Conservation (phyloP, 768 basidiomycete species). For the Mycena olivaceomarginata region DNA sequence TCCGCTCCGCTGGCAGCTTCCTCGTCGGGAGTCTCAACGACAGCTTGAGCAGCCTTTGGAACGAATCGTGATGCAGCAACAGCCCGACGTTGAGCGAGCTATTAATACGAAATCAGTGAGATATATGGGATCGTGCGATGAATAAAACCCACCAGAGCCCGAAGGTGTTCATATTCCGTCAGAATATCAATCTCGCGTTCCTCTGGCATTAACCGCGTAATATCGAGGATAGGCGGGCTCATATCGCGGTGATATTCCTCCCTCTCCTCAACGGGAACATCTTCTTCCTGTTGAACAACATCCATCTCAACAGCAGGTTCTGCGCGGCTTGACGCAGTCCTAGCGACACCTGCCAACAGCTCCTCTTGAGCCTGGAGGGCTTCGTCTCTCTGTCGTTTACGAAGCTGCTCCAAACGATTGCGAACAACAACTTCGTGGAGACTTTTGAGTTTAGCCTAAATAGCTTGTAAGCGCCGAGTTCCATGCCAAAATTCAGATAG, state of each 20-base stretch:
- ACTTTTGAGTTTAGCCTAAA: constrained; percentile 90
- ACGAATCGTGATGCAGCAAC: constrained; percentile 94
- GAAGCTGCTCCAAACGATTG: constrained; percentile 96
- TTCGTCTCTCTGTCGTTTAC: constrained; percentile 96
- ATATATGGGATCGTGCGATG: constrained; percentile 26
- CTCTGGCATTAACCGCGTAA: constrained; percentile 81
- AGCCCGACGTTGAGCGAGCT: constrained; percentile 88
- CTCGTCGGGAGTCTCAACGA: constrained; percentile 73
- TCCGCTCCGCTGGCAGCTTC: constrained; percentile 81
- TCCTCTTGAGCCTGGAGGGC: constrained; percentile 96
- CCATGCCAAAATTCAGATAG: not conserved
- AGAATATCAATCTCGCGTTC: constrained; percentile 90
- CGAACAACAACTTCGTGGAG: constrained; percentile 98
- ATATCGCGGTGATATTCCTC: constrained; percentile 91
- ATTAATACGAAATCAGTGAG: not conserved
- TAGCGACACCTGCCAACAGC: constrained; percentile 85
- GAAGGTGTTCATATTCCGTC: constrained; percentile 78
- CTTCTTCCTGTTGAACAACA: constrained; percentile 54
- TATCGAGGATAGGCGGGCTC: constrained; percentile 88
- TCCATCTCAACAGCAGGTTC: constrained; percentile 60
- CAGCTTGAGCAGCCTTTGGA: constrained; percentile 80
- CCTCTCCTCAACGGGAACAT: constrained; percentile 72
- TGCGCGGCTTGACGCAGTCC: constrained; percentile 67
- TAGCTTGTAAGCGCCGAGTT: constrained; percentile 34
- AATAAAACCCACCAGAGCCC: constrained; percentile 73